These are phyloP conservation scores for Arthrobotrys conoides DNA, from an alignment of 2,329 filamentous ascomycete species.

Conservation along the genomic window DNA sequence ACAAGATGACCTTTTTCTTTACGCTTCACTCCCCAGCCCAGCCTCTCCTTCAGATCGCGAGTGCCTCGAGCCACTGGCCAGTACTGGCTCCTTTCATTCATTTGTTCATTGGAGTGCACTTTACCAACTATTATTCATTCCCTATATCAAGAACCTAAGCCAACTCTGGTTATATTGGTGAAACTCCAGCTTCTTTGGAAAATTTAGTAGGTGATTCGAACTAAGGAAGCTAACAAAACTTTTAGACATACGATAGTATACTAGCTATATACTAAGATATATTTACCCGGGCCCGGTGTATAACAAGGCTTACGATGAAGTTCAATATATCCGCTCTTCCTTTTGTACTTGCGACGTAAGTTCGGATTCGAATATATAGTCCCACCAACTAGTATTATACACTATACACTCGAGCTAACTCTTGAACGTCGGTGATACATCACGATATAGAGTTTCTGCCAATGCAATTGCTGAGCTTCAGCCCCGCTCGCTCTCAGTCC, in stretches of 20 bases:
- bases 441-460: background rate
- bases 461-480: background rate
- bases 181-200: background rate
- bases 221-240: background rate
- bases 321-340: background rate
- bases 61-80: background rate
- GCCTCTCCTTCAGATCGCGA: background rate
- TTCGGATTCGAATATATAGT: background rate
- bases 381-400: background rate
- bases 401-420: background rate
- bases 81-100: background rate
- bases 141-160: background rate
- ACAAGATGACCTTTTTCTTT: background rate
- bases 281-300: too few species aligned
- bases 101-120: background rate
- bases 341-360: background rate
- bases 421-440: background rate
- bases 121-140: background rate
- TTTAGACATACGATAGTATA: too few species aligned
- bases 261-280: too few species aligned
- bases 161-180: background rate
- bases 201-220: too few species aligned
- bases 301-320: background rate
- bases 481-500: background rate
- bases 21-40: background rate